These are phyloP conservation scores for Kodamaea ohmeri DNA, from an alignment of 1,139 yeast species.

Conservation along the genomic window DNA sequence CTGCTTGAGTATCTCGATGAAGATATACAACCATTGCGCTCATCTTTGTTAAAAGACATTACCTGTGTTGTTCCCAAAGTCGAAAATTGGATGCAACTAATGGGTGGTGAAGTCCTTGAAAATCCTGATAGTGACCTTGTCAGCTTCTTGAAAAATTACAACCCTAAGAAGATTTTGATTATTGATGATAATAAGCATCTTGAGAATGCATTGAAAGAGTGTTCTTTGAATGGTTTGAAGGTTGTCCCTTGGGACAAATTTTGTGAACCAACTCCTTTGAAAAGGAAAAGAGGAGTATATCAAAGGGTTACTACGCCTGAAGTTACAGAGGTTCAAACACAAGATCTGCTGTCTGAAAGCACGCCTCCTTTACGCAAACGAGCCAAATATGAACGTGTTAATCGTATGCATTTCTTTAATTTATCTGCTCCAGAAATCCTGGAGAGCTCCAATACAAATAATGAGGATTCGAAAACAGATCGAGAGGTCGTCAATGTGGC, in stretches of 20 bases:
- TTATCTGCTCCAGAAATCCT: background rate
- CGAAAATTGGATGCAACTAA: slow-evolving; percentile 15
- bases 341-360: slow-evolving; percentile 7
- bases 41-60: slow-evolving; percentile 5
- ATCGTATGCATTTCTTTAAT: slow-evolving; percentile 35
- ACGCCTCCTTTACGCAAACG: slow-evolving; percentile 22
- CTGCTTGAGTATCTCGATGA: background rate
- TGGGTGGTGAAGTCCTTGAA: slow-evolving; percentile 16
- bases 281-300: slow-evolving; percentile 6
- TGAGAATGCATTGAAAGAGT: slow-evolving; percentile 3
- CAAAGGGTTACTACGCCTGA: slow-evolving; percentile 7
- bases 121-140: background rate
- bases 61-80: slow-evolving; percentile 8
- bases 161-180: background rate
- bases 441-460: too few relatives aligned
- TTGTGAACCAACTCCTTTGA: slow-evolving; percentile 1
- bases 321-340: slow-evolving; percentile 10
- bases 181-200: slow-evolving; percentile 1
- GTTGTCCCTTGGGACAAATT: slow-evolving; percentile 6
- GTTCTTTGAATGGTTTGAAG: slow-evolving; percentile 1
- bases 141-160: background rate
- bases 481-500: background rate
- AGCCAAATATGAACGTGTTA: slow-evolving; percentile 32
- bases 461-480: background rate
- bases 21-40: background rate